Evolutionary conservation across 1,139 yeast species (phyloP), one percentile per base, ranked within the genome.

Genomic region (Nakaseomyces kungkrabaensis): DNA sequence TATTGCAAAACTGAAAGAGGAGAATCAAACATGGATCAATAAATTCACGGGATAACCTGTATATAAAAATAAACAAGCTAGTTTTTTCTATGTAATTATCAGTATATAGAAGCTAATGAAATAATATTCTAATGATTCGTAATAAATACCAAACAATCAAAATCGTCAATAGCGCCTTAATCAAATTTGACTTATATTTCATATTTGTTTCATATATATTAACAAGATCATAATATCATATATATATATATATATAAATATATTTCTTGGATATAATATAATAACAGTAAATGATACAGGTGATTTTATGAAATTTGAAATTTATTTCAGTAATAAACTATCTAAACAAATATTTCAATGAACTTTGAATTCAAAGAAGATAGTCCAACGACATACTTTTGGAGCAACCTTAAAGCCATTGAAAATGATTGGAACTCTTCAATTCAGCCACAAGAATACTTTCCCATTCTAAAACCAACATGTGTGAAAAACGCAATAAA

Each of bases 401-500:
- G 42, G 42, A 38, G 11, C 24, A 38, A 13, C 13, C 31, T 38
- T 4, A 38, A 25, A 13, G 8, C 3, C 8, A 10, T 38, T 4
- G 31, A 38, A 8, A 13, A 38, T 11, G 9, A n/a, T n/a, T 38
- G 42, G 42, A 25, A 38, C 11, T 4, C 31, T 11, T 10, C 31
- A 5, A 38, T 26, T 7, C 5, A 26, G 6, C n/a, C 29, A 26
- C 42, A 38, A 4, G 31, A 38, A 7, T 38, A 38, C 11, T 64
- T 63, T 46, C 67, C 67, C 4, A 54, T 58, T 27, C 47, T 58
- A 24, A 52, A 57, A 37, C 59, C 63, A 0, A 52, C 59, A 1
- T 69, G 73, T 57, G 62, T 64, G 1, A 65, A 61, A 45, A 49
- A 58, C 9, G 67, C 72, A 1, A 49, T 69, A 5, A 43, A 55